Conservation (phyloP, 805 yeast genomes). For the Zygoascus tannicola region DNA sequence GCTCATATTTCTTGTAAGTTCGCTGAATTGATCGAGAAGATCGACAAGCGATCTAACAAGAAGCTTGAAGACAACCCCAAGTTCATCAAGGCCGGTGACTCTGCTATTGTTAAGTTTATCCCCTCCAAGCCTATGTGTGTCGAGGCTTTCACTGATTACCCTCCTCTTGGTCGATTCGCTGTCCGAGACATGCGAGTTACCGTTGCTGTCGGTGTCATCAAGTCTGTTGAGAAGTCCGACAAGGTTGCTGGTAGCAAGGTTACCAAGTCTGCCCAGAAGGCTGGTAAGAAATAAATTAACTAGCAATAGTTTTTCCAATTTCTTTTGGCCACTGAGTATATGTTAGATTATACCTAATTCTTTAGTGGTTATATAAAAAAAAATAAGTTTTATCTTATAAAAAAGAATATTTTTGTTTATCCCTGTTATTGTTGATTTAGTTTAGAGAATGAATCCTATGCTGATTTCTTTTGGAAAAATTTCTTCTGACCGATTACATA, state of each 20-base stretch:
- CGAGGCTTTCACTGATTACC: slow-evolving; percentile 89
- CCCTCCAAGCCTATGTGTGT: slow-evolving; percentile 91
- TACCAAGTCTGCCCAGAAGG: slow-evolving; percentile 91
- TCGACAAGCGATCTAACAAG: slow-evolving; percentile 92
- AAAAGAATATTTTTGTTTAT: neutral
- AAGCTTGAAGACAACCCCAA: slow-evolving; percentile 81
- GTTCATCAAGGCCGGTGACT: slow-evolving; percentile 93
- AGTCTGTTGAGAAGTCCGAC: slow-evolving; percentile 82
- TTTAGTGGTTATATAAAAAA: neutral
- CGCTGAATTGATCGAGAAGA: slow-evolving; percentile 69
- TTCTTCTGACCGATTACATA: too few species aligned
- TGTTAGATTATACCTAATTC: neutral
- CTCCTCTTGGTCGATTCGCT: slow-evolving; percentile 95
- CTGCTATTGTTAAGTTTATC: slow-evolving; percentile 85
- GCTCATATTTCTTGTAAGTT: slow-evolving; percentile 89
- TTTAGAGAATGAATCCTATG: neutral
- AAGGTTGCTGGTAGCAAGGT: slow-evolving; percentile 83
- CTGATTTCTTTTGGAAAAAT: too few species aligned
- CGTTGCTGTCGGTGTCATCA: slow-evolving; percentile 99
- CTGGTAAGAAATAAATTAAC: slow-evolving; percentile 55
- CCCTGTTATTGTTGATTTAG: neutral
- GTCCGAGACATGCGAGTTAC: slow-evolving; percentile 99
- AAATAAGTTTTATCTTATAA: neutral
- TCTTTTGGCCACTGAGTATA: neutral
- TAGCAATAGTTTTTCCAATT: neutral